A percentile compares a stretch with the other conserved stretches of the same genome.
These are phyloP conservation scores for Torrubiella hemipterigena DNA, from an alignment of 2,329 filamentous ascomycete species.

Conservation along the genomic window DNA sequence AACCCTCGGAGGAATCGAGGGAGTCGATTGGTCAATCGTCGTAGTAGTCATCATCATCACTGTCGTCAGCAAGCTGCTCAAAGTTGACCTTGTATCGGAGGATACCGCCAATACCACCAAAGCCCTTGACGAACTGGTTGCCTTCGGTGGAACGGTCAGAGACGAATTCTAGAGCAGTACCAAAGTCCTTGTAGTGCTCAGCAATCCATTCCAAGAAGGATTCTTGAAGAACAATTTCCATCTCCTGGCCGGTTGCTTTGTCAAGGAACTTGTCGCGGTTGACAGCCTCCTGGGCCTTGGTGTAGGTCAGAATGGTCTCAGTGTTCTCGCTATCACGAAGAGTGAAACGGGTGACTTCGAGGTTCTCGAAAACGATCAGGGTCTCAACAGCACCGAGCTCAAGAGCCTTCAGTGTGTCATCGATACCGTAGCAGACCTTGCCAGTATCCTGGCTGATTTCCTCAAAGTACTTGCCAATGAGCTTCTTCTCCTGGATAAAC, in stretches of 20 bases:
- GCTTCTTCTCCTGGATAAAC: conserved; percentile 99
- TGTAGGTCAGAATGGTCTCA: conserved; percentile 74
- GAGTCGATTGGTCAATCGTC: conserved; percentile 80
- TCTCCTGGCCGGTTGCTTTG: conserved; percentile 90
- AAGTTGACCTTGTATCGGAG: conserved; percentile 99
- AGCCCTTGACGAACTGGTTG: conserved; percentile 99
- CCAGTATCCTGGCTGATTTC: conserved; percentile 97
- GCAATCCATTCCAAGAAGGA: conserved; percentile 99
- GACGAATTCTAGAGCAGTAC: conserved; percentile 90
- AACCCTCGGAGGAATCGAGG: conserved; percentile 82
- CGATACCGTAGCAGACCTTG: conserved; percentile 94
- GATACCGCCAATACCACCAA: conserved; percentile 94
- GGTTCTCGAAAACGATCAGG: conserved; percentile 92
- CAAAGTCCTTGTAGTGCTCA: conserved; percentile 96
- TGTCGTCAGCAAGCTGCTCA: conserved; percentile 89
- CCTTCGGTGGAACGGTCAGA: conserved; percentile 95
- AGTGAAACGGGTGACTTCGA: conserved; percentile 86
- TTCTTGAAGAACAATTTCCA: conserved; percentile 80
- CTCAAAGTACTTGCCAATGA: conserved; percentile 98
- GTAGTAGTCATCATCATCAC: conserved; percentile 94
- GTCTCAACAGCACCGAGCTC: conserved; percentile 92
- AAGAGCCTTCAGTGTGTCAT: conserved; percentile 92
- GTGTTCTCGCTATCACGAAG: conserved; percentile 66
- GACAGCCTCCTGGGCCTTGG: conserved; percentile 59
- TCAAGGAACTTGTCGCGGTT: conserved; percentile 84